These are phyloP conservation scores for Ailanthus altissimus DNA, from an alignment of 345 rosid genomes.

Conservation along the genomic window DNA sequence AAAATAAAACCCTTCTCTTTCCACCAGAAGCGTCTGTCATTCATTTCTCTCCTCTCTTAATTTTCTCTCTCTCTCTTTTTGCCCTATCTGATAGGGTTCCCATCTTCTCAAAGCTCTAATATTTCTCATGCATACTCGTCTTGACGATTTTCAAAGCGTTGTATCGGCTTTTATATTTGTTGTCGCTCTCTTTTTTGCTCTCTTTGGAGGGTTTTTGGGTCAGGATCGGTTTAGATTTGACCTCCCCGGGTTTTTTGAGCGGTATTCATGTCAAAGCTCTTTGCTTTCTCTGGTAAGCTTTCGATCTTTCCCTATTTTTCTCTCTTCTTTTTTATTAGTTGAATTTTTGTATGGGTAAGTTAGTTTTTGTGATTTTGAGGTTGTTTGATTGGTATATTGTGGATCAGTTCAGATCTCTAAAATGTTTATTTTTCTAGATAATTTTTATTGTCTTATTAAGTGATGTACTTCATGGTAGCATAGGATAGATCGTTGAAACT, in stretches of 20 bases:
- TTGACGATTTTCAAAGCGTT: conserved; percentile 16
- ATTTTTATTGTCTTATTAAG: no score
- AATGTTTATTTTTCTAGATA: background rate
- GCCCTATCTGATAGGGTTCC: conserved; percentile 91
- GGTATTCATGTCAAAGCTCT: conserved; percentile 74
- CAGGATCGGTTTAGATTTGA: conserved; percentile 35
- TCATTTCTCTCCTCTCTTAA: background rate
- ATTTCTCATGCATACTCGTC: conserved; percentile 54
- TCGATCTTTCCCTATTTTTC: background rate
- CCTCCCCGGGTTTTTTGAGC: conserved; percentile 54
- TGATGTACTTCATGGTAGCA: no score
- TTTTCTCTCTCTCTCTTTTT: conserved; percentile 38
- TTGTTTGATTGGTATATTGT: background rate
- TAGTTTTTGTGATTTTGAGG: conserved; percentile 18
- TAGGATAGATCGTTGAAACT: background rate
- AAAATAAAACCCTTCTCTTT: conserved; percentile 17
- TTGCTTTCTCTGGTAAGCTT: conserved; percentile 60
- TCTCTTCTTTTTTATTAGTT: background rate
- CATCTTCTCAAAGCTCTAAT: conserved; percentile 27
- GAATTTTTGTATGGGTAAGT: conserved; percentile 8
- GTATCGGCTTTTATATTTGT: conserved; percentile 27
- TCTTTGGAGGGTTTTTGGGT: conserved; percentile 70
- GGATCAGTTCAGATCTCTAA: background rate
- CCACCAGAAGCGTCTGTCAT: conserved; percentile 7
- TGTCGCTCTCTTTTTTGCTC: conserved; percentile 68